A percentile compares a stretch with the other conserved stretches of the same genome.
phyloP scores from a whole-genome alignment of 164 flowering plant species.

The Chimonanthus salicifolius region DNA sequence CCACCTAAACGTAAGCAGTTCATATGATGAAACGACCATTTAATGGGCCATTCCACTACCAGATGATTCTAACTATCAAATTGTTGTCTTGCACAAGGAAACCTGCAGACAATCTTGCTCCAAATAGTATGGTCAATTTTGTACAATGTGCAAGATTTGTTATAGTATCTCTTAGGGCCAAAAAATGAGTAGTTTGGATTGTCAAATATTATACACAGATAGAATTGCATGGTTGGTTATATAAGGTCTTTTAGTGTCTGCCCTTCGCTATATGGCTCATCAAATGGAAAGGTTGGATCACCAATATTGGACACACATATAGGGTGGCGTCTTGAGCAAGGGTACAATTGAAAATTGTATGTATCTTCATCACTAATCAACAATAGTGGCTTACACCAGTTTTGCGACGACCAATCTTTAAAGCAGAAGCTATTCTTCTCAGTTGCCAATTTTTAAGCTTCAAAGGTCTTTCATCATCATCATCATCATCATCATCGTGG shows the following conservation, averaged over 20 bases:
- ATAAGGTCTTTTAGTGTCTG: too few relatives aligned
- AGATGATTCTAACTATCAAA: background rate
- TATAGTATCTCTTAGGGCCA: background rate
- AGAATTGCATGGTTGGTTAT: too few relatives aligned
- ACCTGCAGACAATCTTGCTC: background rate
- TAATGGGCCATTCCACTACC: background rate
- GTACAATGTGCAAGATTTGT: background rate
- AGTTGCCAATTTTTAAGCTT: constrained; percentile 89
- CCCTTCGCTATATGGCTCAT: too few relatives aligned
- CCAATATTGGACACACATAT: too few relatives aligned
- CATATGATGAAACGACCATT: background rate
- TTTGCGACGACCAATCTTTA: constrained; percentile 86
- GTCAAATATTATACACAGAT: too few relatives aligned
- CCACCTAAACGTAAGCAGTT: background rate
- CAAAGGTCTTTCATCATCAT: constrained; percentile 49
- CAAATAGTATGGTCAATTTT: background rate
- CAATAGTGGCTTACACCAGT: constrained; percentile 49
- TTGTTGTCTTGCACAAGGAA: background rate
- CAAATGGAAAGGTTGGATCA: too few relatives aligned
- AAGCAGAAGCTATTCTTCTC: constrained; percentile 66
- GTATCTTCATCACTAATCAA: background rate
- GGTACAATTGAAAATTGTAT: too few relatives aligned
- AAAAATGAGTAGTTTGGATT: too few relatives aligned
- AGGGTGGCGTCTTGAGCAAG: too few relatives aligned
- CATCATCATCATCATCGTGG: constrained; percentile 37